Conservation (phyloP, 345 rosid species). For the Aquilaria yunnanensis region DNA sequence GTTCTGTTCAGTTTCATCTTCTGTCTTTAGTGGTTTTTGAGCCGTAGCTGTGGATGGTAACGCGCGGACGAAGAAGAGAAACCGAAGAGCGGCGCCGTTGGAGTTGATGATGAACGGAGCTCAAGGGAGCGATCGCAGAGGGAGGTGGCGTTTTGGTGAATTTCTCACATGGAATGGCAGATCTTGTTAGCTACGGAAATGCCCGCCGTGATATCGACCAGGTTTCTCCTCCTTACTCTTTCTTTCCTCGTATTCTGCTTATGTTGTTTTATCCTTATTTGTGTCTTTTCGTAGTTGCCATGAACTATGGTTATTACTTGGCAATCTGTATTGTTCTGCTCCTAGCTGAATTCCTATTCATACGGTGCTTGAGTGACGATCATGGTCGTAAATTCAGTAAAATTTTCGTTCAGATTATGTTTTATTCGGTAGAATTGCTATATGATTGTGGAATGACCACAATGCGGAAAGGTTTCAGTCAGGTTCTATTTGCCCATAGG, state of each 20-base stretch:
- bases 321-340: not conserved
- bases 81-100: conserved; percentile 1
- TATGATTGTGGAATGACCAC: no score
- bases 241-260: not conserved
- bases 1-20: not conserved
- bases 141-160: conserved; percentile 58
- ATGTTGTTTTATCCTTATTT: not conserved
- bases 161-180: conserved; percentile 98
- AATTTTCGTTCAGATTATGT: no score
- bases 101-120: conserved; percentile 82
- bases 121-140: conserved; percentile 69
- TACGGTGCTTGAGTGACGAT: no score
- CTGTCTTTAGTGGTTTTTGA: not conserved
- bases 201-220: conserved; percentile 79
- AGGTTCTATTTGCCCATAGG: no score
- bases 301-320: not conserved
- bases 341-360: not conserved
- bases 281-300: not conserved
- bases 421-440: no score
- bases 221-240: conserved; percentile 33
- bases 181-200: conserved; percentile 89
- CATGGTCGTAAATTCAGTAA: no score
- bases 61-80: conserved; percentile 4
- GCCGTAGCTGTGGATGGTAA: conserved; percentile 11
- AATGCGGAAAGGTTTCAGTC: no score